These are phyloP conservation scores for Sarcodon aspratus DNA, from an alignment of 768 basidiomycete genomes.

Conservation along the genomic window DNA sequence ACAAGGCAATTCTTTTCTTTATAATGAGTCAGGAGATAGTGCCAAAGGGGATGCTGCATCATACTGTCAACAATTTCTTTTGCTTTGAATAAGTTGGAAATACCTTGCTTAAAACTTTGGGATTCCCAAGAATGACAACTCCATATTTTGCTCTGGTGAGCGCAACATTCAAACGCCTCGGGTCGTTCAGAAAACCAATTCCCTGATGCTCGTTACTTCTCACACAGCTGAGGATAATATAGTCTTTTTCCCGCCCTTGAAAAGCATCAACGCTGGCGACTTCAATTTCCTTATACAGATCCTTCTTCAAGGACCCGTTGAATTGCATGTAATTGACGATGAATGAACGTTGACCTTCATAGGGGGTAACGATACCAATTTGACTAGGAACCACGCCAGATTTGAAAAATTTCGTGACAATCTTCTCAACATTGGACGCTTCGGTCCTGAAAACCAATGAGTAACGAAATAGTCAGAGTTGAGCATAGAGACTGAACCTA, in stretches of 20 bases:
- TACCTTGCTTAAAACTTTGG: slow-evolving; percentile 98
- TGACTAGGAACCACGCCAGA: slow-evolving; percentile 92
- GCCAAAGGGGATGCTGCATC: slow-evolving; percentile 91
- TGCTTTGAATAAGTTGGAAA: no score
- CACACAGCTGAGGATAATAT: slow-evolving; percentile 96
- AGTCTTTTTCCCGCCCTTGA: slow-evolving; percentile 99
- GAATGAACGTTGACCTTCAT: slow-evolving; percentile 97
- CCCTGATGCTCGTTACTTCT: slow-evolving; percentile 99
- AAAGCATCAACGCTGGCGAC: slow-evolving; percentile 99
- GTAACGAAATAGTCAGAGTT: slow-evolving; percentile 3
- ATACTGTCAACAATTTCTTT: no score
- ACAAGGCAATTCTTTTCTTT: slow-evolving; percentile 92
- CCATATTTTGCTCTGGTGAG: slow-evolving; percentile 97
- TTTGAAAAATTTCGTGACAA: slow-evolving; percentile 99
- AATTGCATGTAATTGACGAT: slow-evolving; percentile 99
- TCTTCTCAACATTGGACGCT: slow-evolving; percentile 98
- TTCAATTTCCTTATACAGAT: slow-evolving; percentile 98
- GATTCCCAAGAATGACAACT: slow-evolving; percentile 98
- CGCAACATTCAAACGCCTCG: slow-evolving; percentile 91
- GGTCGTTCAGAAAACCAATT: slow-evolving; percentile 98
- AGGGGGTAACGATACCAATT: slow-evolving; percentile 97
- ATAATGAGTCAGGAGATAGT: slow-evolving; percentile 96
- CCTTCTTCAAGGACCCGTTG: slow-evolving; percentile 98
- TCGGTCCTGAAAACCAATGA: slow-evolving; percentile 72
- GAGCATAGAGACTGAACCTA: slow-evolving; percentile 42